Percentiles rank a stretch among this genome's conserved stretches.
phyloP scores from a whole-genome alignment of 1,284 basidiomycete species.

The Rhodotorula sp. region DNA sequence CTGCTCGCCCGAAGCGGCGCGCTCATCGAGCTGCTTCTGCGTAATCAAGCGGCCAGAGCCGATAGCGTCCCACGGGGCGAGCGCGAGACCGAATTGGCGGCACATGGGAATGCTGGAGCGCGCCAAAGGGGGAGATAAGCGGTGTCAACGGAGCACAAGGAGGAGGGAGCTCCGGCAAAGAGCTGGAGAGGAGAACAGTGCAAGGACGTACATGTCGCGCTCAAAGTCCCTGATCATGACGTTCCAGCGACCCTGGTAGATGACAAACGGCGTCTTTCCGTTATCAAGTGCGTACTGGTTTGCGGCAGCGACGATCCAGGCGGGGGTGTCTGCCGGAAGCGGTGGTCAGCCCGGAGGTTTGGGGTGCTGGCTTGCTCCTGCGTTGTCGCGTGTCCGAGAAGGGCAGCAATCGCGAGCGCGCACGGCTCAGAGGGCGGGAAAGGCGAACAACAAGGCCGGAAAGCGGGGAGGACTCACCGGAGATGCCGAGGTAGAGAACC shows the following conservation, averaged over 20 bases:
- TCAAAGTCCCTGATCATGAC: slow-evolving; percentile 59
- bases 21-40: slow-evolving; percentile 50
- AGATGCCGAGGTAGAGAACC: slow-evolving; percentile 56
- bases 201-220: slow-evolving; percentile 57
- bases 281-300: slow-evolving; percentile 60
- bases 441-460: no score
- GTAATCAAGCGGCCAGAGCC: slow-evolving; percentile 56
- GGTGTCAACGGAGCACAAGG: not conserved
- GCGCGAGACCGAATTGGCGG: slow-evolving; percentile 55
- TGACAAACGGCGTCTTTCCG: slow-evolving; percentile 59
- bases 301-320: slow-evolving; percentile 59
- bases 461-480: not conserved
- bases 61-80: slow-evolving; percentile 59
- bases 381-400: no score
- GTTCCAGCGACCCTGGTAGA: slow-evolving; percentile 62
- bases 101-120: slow-evolving; percentile 58
- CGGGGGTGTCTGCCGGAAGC: slow-evolving; percentile 56
- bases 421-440: no score
- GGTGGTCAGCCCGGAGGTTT: no score
- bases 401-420: not conserved
- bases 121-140: slow-evolving; percentile 42
- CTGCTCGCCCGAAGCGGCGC: slow-evolving; percentile 56
- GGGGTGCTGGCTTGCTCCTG: no score
- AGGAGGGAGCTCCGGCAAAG: not conserved
- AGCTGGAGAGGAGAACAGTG: no score